Evolutionary conservation across 2,329 filamentous ascomycete genomes (phyloP).

Genomic region (Claviceps africana): DNA sequence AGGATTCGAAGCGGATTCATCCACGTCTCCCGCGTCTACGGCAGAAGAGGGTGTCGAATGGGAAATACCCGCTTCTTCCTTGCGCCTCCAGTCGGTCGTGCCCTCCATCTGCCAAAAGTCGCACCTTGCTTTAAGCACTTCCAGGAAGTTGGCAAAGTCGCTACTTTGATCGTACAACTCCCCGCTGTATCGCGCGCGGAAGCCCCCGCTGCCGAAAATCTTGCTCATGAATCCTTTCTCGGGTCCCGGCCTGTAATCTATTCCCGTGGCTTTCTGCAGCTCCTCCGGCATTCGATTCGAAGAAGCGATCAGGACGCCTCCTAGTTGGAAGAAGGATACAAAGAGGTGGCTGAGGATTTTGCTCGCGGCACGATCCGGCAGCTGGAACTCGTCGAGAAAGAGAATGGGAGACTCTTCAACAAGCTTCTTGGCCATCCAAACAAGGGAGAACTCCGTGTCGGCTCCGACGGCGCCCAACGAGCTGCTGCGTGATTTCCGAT

Average conservation of each 20-base stretch:
- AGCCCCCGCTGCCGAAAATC: slow-evolving; percentile 28
- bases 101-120: slow-evolving; percentile 79
- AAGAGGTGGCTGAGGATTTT: slow-evolving; percentile 71
- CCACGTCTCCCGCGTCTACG: neutral
- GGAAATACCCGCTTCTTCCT: slow-evolving; percentile 24
- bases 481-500: slow-evolving; percentile 30
- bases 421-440: slow-evolving; percentile 64
- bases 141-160: slow-evolving; percentile 63
- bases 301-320: slow-evolving; percentile 65
- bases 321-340: slow-evolving; percentile 68
- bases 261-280: slow-evolving; percentile 58
- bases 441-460: slow-evolving; percentile 45
- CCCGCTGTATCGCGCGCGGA: slow-evolving; percentile 22
- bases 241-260: slow-evolving; percentile 48
- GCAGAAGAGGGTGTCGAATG: neutral
- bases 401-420: slow-evolving; percentile 61
- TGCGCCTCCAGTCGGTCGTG: slow-evolving; percentile 53
- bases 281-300: slow-evolving; percentile 78
- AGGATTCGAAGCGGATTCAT: neutral
- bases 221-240: slow-evolving; percentile 36
- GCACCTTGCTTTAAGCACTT: slow-evolving; percentile 62
- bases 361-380: slow-evolving; percentile 62
- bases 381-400: slow-evolving; percentile 73
- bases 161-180: slow-evolving; percentile 46
- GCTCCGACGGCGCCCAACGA: slow-evolving; percentile 1